Percentiles rank a stretch among this genome's conserved stretches.
Evolutionary conservation across 2,329 filamentous ascomycete species (phyloP).

Genomic region (Pochonia chlamydosporia): DNA sequence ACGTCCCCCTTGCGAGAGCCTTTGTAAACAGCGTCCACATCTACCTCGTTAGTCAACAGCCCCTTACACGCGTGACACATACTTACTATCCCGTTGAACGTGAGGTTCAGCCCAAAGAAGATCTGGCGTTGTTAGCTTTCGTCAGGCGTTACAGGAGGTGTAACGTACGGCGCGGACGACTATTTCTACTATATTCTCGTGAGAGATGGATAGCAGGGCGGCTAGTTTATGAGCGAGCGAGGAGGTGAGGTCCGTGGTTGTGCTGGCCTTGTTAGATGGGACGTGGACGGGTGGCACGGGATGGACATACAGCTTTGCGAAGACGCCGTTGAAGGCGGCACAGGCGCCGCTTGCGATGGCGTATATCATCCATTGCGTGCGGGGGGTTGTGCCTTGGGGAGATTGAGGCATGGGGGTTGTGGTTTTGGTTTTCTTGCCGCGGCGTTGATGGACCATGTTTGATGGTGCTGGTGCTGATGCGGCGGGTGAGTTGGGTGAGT

Average conservation of each 20-base stretch:
- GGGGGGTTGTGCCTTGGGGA: constrained; percentile 12
- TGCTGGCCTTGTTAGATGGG: constrained; percentile 28
- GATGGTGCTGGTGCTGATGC: background rate
- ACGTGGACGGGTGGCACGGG: background rate
- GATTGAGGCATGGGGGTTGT: constrained; percentile 8
- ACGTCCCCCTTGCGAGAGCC: constrained; percentile 66
- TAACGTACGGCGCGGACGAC: constrained; percentile 42
- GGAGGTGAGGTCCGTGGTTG: constrained; percentile 50
- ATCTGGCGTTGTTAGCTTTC: constrained; percentile 36
- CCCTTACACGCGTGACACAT: too few species aligned
- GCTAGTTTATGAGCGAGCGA: constrained; percentile 41
- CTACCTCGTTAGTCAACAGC: constrained; percentile 21
- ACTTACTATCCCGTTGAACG: constrained; percentile 65
- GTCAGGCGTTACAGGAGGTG: background rate
- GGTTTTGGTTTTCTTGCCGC: constrained; percentile 3
- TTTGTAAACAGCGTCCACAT: constrained; percentile 84
- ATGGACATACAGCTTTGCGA: constrained; percentile 71
- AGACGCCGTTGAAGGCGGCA: constrained; percentile 75
- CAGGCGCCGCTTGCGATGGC: constrained; percentile 71
- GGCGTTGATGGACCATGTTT: constrained; percentile 24
- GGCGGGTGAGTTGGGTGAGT: background rate
- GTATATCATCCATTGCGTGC: constrained; percentile 56
- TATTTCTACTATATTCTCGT: constrained; percentile 40
- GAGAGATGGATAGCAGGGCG: constrained; percentile 34
- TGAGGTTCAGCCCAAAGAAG: constrained; percentile 70